Conservation (phyloP, 495 filamentous ascomycete species). For the Apiosordaria backusii region DNA sequence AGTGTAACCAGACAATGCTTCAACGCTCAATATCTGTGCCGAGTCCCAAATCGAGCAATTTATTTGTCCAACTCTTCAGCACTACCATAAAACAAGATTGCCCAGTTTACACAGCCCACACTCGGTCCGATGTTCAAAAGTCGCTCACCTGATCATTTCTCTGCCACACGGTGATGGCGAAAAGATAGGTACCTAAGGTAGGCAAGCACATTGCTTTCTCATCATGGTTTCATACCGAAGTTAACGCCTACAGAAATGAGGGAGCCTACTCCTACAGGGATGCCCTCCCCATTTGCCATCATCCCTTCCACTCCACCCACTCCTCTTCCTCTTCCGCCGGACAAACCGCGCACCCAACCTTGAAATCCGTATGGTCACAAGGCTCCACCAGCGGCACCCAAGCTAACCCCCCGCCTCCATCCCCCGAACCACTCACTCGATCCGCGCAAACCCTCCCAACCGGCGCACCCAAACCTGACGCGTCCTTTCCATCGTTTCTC, state of each 20-base stretch:
- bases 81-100: not conserved
- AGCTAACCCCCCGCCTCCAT: not conserved
- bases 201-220: too few relatives aligned
- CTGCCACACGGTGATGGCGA: not conserved
- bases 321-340: not conserved
- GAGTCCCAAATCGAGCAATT: not conserved
- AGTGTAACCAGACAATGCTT: not conserved
- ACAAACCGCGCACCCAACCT: slow-evolving; percentile 19
- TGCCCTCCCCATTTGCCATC: not conserved
- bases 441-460: slow-evolving; percentile 48
- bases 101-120: not conserved
- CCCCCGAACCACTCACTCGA: not conserved
- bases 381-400: slow-evolving; percentile 20
- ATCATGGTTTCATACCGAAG: too few relatives aligned
- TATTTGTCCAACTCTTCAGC: not conserved
- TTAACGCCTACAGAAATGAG: too few relatives aligned
- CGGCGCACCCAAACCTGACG: slow-evolving; percentile 22
- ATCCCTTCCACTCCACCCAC: not conserved
- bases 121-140: not conserved
- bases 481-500: not conserved
- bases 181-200: not conserved
- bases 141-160: not conserved
- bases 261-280: too few relatives aligned
- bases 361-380: slow-evolving; percentile 26
- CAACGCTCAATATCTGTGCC: not conserved